A percentile compares a stretch with the other conserved stretches of the same genome.
Conservation (phyloP, 768 basidiomycete genomes). For the Boletus rufocinnamomeus region DNA sequence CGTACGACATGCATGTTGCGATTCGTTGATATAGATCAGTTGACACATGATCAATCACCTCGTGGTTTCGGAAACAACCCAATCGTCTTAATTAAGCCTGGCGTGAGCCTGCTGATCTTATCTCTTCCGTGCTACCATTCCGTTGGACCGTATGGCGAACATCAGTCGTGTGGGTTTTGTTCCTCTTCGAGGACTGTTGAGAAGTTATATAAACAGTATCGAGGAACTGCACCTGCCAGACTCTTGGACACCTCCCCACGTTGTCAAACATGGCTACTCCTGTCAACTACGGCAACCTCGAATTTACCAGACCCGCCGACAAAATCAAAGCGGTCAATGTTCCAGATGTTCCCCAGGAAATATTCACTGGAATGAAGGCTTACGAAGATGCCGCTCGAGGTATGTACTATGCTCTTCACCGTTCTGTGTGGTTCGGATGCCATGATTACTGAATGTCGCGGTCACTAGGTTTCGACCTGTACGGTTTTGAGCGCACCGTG, state of each 20-base stretch:
- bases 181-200: neutral
- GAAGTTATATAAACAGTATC: conserved; percentile 4
- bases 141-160: neutral
- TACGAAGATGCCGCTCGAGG: conserved; percentile 44
- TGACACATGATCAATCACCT: neutral
- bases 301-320: conserved; percentile 39
- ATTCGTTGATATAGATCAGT: conserved; percentile 8
- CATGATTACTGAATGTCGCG: neutral
- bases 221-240: neutral
- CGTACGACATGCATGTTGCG: neutral
- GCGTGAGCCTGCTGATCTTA: conserved; percentile 8
- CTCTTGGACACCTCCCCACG: neutral
- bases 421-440: neutral
- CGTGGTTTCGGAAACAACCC: conserved; percentile 1
- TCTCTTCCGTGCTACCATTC: conserved; percentile 2
- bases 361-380: conserved; percentile 38
- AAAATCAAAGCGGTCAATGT: conserved; percentile 44
- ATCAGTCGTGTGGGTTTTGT: conserved; percentile 3
- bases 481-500: conserved; percentile 31
- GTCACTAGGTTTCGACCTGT: conserved; percentile 29
- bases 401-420: conserved; percentile 2
- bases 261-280: conserved; percentile 20
- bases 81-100: neutral
- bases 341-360: conserved; percentile 33
- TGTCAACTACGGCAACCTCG: conserved; percentile 34